phyloP scores from a whole-genome alignment of 2,329 filamentous ascomycete genomes.

The Aspergillus fumigatiaffinis region DNA sequence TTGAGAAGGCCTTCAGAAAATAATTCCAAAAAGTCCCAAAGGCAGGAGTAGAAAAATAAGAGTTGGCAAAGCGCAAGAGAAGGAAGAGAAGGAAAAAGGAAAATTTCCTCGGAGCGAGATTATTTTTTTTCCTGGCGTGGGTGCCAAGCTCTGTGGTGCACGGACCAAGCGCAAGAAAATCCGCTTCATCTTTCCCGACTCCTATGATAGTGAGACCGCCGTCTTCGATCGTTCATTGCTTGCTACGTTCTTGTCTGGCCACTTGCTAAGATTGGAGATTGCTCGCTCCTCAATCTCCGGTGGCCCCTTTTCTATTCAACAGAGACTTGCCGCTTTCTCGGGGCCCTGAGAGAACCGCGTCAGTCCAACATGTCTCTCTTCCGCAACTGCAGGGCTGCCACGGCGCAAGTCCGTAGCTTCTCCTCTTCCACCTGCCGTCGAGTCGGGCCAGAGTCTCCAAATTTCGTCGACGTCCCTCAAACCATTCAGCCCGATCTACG shows the following conservation, averaged over 20 bases:
- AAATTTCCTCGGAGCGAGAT: constrained; percentile 13
- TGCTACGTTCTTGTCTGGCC: constrained; percentile 4
- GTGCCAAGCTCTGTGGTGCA: constrained; percentile 34
- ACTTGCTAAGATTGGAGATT: constrained; percentile 2
- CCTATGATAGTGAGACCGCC: constrained; percentile 15
- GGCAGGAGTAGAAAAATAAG: constrained; percentile 22
- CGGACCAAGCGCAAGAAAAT: constrained; percentile 36
- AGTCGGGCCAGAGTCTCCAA: constrained; percentile 71
- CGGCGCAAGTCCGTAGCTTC: constrained; percentile 39
- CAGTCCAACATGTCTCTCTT: constrained; percentile 33
- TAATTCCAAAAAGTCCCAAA: constrained; percentile 27
- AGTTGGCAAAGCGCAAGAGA: constrained; percentile 30
- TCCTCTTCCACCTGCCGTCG: constrained; percentile 32
- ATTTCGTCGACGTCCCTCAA: constrained; percentile 77
- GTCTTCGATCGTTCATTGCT: constrained; percentile 15
- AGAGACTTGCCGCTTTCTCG: background rate
- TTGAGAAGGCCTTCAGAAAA: constrained; percentile 14
- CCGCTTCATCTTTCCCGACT: constrained; percentile 30
- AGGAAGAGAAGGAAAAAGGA: constrained; percentile 23
- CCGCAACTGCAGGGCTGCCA: constrained; percentile 34
- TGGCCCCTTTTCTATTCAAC: background rate
- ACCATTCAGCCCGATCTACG: constrained; percentile 66
- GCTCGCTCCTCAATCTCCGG: background rate
- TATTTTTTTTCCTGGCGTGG: constrained; percentile 28
- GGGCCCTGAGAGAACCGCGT: background rate